Evolutionary conservation across 768 basidiomycete genomes (phyloP), one percentile per base, ranked within the genome.

Genomic region (Suillus alpinus): DNA sequence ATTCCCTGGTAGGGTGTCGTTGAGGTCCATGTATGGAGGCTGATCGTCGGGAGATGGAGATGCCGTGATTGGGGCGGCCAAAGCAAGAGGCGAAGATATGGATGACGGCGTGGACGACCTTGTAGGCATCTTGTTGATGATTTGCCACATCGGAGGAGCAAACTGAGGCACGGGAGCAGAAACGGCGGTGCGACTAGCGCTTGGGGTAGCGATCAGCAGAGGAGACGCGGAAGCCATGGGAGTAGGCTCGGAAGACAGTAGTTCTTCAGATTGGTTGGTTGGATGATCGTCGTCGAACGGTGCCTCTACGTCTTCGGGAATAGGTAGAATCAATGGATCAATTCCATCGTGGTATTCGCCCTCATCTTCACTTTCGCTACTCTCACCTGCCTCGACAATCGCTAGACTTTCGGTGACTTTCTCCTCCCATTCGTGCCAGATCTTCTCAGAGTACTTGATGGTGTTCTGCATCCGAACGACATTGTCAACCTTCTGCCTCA

Each of bases 381-480:
- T 83, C 46, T 85, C 86, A 8, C 83, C 86, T 18, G 84, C 84
- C 18, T 86, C 83, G 31, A 80, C 76, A 37, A 77, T 77, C 4
- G 82, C 82, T 37, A 95, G 74, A 44, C 81, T 83, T 66, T 85
- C 82, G 62, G 86, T 89, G 14, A 97, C 89, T 66, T 85, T 87
- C 68, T 92, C 90, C 75, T 98, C 91, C 95, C 96, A 98, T 76
- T 98, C 97, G 67, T 90, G 89, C 78, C 96, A 88, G 34, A 97
- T 92, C 77, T 95, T 96, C 79, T 98, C 97, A 43, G 94, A 88
- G 74, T 98, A 98, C 58, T 92, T 83, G 66, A 99, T 95, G 20
- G 95, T 98, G 70, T 96, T 97, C 75, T 96, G 93, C 87, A 99
- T 87, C 41, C 97, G 87, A 63, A 94, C 91, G 53, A 98, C 92